Conservation (phyloP, 169 alveolate genomes). For the Cryptosporidium felis region DNA sequence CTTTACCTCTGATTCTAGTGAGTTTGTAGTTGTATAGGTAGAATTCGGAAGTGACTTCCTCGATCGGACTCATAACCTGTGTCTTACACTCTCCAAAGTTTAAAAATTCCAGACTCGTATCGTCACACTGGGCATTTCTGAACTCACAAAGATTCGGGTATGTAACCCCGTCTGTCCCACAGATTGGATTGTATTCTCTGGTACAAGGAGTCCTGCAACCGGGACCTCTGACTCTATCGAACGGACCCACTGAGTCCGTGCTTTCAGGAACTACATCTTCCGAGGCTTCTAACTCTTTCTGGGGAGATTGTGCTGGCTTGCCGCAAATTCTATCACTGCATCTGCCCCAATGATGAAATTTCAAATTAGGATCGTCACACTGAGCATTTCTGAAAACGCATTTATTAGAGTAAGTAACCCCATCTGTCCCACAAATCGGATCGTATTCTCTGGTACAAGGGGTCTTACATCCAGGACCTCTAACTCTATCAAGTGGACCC, state of each 20-base stretch:
- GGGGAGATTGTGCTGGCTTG: neutral
- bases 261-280: no score
- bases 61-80: neutral
- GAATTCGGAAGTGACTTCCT: conserved; percentile 18
- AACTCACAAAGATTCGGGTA: conserved; percentile 27
- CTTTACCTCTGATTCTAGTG: conserved; percentile 19
- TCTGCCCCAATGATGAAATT: neutral
- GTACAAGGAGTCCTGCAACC: conserved; percentile 36
- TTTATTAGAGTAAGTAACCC: neutral
- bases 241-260: conserved; percentile 19
- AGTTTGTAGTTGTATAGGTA: neutral
- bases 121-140: conserved; percentile 45
- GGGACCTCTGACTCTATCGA: conserved; percentile 35
- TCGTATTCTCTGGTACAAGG: conserved; percentile 21
- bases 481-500: conserved; percentile 22
- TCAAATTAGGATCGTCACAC: neutral
- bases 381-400: conserved; percentile 33
- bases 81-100: neutral
- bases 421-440: conserved; percentile 36
- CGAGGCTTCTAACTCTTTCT: no score
- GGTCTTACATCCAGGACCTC: conserved; percentile 31
- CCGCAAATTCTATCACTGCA: neutral
- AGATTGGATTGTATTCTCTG: neutral
- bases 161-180: conserved; percentile 53
- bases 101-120: neutral